Conservation (phyloP, 352 stramenopile genomes). For the Pythium aristosporum region DNA sequence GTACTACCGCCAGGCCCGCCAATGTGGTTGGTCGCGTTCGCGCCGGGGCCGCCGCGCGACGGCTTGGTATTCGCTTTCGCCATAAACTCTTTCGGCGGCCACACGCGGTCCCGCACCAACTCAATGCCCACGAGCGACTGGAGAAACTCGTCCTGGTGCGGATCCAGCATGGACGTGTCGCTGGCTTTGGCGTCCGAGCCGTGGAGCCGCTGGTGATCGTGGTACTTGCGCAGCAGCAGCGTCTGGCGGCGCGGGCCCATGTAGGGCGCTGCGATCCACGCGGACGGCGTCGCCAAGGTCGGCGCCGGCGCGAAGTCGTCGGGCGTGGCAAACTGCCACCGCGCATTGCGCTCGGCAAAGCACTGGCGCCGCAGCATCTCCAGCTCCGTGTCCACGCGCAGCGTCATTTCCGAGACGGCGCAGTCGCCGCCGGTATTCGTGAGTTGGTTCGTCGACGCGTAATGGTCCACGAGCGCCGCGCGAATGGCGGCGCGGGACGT, state of each 20-base stretch:
- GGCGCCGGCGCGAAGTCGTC: constrained; percentile 23
- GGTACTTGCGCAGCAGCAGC: constrained; percentile 38
- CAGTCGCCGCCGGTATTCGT: background rate
- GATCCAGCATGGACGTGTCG: constrained; percentile 2
- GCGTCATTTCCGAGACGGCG: constrained; percentile 56
- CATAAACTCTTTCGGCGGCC: constrained; percentile 75
- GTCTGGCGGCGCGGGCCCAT: constrained; percentile 39
- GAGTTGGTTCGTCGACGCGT: constrained; percentile 38
- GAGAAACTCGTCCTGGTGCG: constrained; percentile 17
- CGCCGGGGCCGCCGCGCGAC: constrained; percentile 34
- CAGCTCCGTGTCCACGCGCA: constrained; percentile 76
- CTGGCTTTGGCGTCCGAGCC: constrained; percentile 13
- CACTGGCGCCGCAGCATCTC: constrained; percentile 69
- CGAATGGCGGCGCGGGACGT: constrained; percentile 38
- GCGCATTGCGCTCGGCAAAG: constrained; percentile 74
- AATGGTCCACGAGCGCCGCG: constrained; percentile 39
- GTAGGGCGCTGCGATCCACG: constrained; percentile 43
- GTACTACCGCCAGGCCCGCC: too few species aligned
- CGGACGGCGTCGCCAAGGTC: background rate
- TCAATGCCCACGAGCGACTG: constrained; percentile 25
- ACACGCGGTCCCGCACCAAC: constrained; percentile 60
- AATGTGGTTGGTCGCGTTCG: constrained; percentile 33
- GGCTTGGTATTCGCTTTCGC: constrained; percentile 55
- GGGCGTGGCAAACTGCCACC: constrained; percentile 53
- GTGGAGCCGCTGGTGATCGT: constrained; percentile 24